Conservation (phyloP, 495 filamentous ascomycete species). For the Podospora australis region DNA sequence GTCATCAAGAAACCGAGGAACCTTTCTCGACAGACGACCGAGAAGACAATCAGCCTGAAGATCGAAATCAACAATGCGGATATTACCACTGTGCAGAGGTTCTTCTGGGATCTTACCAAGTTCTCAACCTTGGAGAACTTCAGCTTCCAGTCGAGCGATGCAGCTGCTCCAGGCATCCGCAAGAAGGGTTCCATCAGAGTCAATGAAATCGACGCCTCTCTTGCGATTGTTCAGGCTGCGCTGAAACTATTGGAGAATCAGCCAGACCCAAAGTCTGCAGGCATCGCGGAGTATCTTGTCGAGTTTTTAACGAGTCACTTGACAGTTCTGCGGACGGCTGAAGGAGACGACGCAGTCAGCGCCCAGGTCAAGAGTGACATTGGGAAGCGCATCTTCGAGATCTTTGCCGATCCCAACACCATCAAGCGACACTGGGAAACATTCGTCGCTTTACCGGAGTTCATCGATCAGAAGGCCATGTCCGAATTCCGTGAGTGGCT, state of each 20-base stretch:
- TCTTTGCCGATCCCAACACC: neutral
- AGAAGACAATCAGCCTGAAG: conserved; percentile 2
- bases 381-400: neutral
- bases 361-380: neutral
- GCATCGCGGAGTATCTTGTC: neutral
- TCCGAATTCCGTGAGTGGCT: neutral
- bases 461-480: neutral
- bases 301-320: neutral
- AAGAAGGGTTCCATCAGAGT: neutral
- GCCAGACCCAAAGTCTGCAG: neutral
- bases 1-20: conserved; percentile 3
- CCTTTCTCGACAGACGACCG: neutral
- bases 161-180: neutral
- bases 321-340: neutral
- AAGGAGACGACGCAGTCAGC: neutral
- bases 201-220: neutral
- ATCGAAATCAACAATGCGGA: conserved; percentile 4
- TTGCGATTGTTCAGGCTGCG: neutral
- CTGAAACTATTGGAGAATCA: neutral
- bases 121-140: conserved; percentile 5
- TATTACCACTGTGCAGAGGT: conserved; percentile 1
- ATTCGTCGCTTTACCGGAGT: neutral
- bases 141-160: neutral
- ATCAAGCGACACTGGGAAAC: neutral
- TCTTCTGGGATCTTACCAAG: conserved; percentile 6